Percentiles rank a stretch among this genome's conserved stretches.
These are phyloP conservation scores for Geosmithia flava DNA, from an alignment of 2,329 filamentous ascomycete species.

Conservation along the genomic window DNA sequence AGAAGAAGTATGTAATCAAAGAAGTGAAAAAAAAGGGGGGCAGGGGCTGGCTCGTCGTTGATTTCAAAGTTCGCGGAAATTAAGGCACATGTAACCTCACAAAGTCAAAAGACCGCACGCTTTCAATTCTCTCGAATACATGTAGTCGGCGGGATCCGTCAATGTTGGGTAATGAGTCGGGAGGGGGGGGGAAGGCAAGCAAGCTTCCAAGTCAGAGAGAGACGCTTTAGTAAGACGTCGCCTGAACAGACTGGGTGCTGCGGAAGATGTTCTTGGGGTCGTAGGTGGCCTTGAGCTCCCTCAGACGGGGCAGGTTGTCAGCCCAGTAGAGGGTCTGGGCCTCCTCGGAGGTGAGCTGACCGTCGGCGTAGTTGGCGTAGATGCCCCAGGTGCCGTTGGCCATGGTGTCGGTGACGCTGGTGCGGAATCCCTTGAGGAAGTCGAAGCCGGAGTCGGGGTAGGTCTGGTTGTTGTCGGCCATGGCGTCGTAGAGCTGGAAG, in stretches of 20 bases:
- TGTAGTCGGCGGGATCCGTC: too few species aligned
- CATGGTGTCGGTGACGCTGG: constrained; percentile 20
- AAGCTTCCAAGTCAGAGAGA: too few species aligned
- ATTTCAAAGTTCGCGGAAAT: too few species aligned
- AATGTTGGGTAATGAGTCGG: too few species aligned
- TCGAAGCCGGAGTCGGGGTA: constrained; percentile 15
- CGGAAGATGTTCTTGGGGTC: constrained; percentile 19
- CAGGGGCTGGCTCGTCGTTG: too few species aligned
- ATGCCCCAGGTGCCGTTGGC: constrained; percentile 27
- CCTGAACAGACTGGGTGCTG: constrained; percentile 5
- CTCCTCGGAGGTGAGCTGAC: constrained; percentile 28
- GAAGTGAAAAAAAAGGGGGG: too few species aligned
- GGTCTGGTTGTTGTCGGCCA: constrained; percentile 5
- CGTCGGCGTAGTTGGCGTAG: constrained; percentile 42
- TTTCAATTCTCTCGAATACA: too few species aligned
- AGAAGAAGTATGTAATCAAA: too few species aligned
- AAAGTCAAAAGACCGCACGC: too few species aligned
- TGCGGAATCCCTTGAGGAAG: constrained; percentile 28
- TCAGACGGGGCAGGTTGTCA: constrained; percentile 17
- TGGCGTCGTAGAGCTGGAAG: constrained; percentile 24
- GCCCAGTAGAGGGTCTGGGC: constrained; percentile 38
- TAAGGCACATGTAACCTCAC: too few species aligned
- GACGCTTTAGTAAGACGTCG: too few species aligned
- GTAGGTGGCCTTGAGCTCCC: constrained; percentile 18
- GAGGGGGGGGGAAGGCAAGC: too few species aligned